Percentiles rank a stretch among this genome's conserved stretches.
Evolutionary conservation across 345 rosid species (phyloP).

Genomic region (Eucalyptus sp.): DNA sequence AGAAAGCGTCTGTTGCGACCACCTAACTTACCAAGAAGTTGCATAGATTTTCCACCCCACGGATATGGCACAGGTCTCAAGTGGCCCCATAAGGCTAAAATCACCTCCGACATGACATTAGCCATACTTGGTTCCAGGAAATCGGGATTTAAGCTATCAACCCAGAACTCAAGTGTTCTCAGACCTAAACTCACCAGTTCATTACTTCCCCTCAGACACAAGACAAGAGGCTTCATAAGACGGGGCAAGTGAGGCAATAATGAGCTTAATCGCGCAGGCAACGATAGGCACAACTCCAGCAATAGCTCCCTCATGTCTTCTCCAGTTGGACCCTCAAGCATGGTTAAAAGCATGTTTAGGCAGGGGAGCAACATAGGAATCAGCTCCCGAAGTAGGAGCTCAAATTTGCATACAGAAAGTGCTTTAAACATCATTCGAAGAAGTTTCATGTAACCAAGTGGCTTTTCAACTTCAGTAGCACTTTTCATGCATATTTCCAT

Average conservation of each 20-base stretch:
- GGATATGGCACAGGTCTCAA: conserved; percentile 90
- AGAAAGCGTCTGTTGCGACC: conserved; percentile 96
- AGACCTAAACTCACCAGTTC: conserved; percentile 83
- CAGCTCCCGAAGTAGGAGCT: conserved; percentile 78
- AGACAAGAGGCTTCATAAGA: conserved; percentile 91
- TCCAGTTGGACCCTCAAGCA: conserved; percentile 97
- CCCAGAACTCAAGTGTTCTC: conserved; percentile 98
- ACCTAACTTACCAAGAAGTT: conserved; percentile 95
- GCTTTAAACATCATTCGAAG: conserved; percentile 88
- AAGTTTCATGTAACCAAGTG: conserved; percentile 91
- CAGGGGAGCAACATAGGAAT: conserved; percentile 88
- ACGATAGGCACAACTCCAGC: conserved; percentile 82
- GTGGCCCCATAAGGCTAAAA: conserved; percentile 96
- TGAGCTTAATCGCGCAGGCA: conserved; percentile 98
- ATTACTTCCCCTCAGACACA: conserved; percentile 80
- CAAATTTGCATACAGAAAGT: conserved; percentile 89
- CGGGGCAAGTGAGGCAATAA: conserved; percentile 86
- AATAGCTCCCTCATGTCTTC: conserved; percentile 90
- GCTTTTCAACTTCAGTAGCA: conserved; percentile 90
- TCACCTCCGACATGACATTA: conserved; percentile 93
- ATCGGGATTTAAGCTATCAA: conserved; percentile 98
- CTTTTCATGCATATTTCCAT: conserved; percentile 96
- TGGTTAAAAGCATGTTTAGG: conserved; percentile 76
- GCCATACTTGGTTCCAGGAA: conserved; percentile 98
- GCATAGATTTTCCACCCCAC: conserved; percentile 91